A percentile compares a stretch with the other conserved stretches of the same genome.
phyloP scores from a whole-genome alignment of 192 early-diverging fungal genomes.

The Umbelopsis sp. region DNA sequence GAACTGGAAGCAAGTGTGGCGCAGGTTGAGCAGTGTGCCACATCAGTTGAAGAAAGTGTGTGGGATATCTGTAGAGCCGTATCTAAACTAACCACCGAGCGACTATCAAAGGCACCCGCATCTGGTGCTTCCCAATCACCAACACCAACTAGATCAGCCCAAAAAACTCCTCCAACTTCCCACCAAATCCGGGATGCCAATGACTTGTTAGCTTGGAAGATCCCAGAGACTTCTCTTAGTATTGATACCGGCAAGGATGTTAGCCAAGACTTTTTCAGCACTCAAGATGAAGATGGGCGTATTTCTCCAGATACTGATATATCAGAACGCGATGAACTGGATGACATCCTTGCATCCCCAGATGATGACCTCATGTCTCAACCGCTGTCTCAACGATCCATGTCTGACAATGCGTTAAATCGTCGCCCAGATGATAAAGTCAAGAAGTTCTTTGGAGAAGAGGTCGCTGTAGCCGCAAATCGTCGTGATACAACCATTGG shows the following conservation, averaged over 20 bases:
- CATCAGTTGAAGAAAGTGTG: constrained; percentile 10
- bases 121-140: not conserved
- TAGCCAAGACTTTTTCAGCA: constrained; percentile 8
- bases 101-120: not conserved
- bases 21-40: not conserved
- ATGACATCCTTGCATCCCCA: constrained; percentile 2
- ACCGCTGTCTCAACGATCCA: not conserved
- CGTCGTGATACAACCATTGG: constrained; percentile 20
- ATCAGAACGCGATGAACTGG: constrained; percentile 9
- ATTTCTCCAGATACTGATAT: constrained; percentile 25
- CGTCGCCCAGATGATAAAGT: constrained; percentile 41
- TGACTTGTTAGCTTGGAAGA: constrained; percentile 9
- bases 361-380: not conserved
- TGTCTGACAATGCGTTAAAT: not conserved
- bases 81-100: not conserved
- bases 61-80: constrained; percentile 16
- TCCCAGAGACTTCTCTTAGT: not conserved
- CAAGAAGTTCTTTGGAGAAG: constrained; percentile 64
- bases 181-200: constrained; percentile 8
- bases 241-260: constrained; percentile 1
- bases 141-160: not conserved
- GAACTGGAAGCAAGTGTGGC: constrained; percentile 5
- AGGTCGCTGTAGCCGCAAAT: constrained; percentile 27
- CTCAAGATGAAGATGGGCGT: constrained; percentile 9
- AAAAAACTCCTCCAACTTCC: not conserved